Evolutionary conservation across 306 rosid species (phyloP), one percentile per base, ranked within the genome.

Genomic region (Coriaria nepalensis): DNA sequence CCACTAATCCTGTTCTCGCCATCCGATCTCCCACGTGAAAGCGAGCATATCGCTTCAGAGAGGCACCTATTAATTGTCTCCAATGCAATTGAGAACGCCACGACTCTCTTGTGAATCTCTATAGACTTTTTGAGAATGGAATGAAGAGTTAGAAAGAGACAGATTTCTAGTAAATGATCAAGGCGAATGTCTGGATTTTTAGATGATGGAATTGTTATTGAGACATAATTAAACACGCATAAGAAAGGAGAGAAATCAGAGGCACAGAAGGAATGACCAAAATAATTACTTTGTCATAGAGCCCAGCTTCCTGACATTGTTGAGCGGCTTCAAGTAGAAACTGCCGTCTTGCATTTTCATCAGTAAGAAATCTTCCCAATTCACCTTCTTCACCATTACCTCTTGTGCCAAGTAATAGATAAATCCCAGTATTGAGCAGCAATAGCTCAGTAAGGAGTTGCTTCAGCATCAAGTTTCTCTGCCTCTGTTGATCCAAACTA

Each of bases 311-410:
- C 80, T 77, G 94, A 68, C 85, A 90, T 56, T 73, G 87, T 67
- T 71, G 67, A 59, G 98, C 95, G 60, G 94, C 92, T 75, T 90
- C 98, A 62, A 77, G 73, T 68, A 90, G 57, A 73, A 85, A 90
- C 37, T 85, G 98, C 55, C 77, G 80, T 68, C 98, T 84, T 52
- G 81, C 60, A 45, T 81, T 77, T 29, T 59, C 55, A 64, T 90
- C 98, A 54, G 69, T 60, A 60, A 90, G 68, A 75, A 85, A 90
- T 58, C 92, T 78, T 34, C 76, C 72, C 59, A 90, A 68, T 66
- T 90, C 82, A 66, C 98, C 95, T 79, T 85, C 97, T 77, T 84
- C 98, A 50, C 95, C 98, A 9, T 85, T 55, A 57, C 94, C 95
- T 58, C 98, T 79, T 59, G 92, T 61, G 59, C 98, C 98, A 67